phyloP scores from a whole-genome alignment of 2,329 filamentous ascomycete genomes.

The Mycosphaerella sp. region DNA sequence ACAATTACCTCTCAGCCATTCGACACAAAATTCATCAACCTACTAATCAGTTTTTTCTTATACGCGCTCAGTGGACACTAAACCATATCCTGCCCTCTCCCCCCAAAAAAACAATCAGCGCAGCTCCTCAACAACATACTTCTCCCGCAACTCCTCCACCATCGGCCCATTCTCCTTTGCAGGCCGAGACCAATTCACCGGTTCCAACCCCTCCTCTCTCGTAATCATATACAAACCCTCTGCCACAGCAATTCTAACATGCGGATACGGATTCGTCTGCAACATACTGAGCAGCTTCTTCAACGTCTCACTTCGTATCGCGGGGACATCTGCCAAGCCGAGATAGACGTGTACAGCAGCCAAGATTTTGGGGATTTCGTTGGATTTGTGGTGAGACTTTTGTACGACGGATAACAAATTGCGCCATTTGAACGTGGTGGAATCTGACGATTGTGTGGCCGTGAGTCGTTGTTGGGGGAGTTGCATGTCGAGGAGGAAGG shows the following conservation, averaged over 20 bases:
- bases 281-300: conserved; percentile 68
- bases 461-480: conserved; percentile 38
- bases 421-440: conserved; percentile 53
- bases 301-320: conserved; percentile 50
- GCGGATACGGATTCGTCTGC: conserved; percentile 69
- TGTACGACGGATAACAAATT: conserved; percentile 64
- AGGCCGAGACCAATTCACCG: conserved; percentile 22
- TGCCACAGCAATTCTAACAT: conserved; percentile 49
- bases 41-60: no score
- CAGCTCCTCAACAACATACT: not conserved
- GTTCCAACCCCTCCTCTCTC: conserved; percentile 27
- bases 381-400: conserved; percentile 74
- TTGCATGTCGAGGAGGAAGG: conserved; percentile 56
- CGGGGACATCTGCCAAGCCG: conserved; percentile 53
- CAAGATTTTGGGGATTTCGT: conserved; percentile 73
- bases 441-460: not conserved
- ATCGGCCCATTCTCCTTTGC: conserved; percentile 11
- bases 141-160: conserved; percentile 5
- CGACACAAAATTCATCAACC: no score
- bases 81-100: no score
- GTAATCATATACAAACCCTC: conserved; percentile 39
- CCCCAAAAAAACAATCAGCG: no score
- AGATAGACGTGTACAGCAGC: conserved; percentile 76
- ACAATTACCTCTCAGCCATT: no score
- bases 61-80: no score